phyloP scores from a whole-genome alignment of 352 stramenopile species.

The Blastocystis sp. region DNA sequence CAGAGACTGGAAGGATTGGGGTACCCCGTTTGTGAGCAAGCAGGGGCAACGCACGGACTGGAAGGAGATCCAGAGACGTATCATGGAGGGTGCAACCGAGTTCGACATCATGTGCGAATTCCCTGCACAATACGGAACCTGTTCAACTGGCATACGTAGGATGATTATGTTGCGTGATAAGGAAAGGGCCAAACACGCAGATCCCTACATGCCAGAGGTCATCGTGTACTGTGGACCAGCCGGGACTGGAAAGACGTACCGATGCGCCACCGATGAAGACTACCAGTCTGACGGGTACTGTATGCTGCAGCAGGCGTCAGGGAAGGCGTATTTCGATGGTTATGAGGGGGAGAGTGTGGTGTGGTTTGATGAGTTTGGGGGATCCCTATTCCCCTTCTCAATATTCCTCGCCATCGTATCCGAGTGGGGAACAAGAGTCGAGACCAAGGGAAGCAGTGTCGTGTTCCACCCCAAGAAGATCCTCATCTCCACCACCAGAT shows the following conservation, averaged over 20 bases:
- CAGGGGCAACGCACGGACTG: background rate
- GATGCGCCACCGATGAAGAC: background rate
- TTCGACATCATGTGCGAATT: background rate
- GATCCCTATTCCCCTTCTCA: background rate
- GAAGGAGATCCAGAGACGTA: background rate
- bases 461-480: background rate
- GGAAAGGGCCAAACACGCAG: background rate
- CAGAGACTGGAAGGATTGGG: background rate
- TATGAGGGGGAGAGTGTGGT: background rate
- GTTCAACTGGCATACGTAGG: background rate
- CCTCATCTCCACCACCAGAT: background rate
- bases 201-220: background rate
- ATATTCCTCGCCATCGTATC: background rate
- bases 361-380: background rate
- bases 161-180: background rate
- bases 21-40: background rate
- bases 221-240: background rate
- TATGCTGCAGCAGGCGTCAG: background rate
- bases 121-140: background rate
- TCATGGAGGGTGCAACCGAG: background rate
- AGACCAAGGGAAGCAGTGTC: background rate
- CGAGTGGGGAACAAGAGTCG: background rate
- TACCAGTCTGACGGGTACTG: background rate
- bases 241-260: background rate
- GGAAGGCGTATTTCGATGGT: background rate